Evolutionary conservation across 2,329 filamentous ascomycete species (phyloP).

Genomic region (Dendrostoma leiphaemia): DNA sequence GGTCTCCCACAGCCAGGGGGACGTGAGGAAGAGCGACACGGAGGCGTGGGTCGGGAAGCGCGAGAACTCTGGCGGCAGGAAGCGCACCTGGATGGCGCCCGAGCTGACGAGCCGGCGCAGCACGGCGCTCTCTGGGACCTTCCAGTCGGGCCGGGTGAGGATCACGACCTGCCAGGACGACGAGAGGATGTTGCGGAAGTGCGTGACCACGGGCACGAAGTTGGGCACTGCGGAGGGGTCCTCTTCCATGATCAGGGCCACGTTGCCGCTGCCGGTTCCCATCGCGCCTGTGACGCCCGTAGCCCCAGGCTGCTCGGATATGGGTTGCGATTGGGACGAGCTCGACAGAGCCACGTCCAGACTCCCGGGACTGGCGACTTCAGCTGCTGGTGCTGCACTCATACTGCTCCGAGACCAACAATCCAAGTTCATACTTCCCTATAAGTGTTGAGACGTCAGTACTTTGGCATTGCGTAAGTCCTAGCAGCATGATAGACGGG

Average conservation of each 20-base stretch:
- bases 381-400: no score
- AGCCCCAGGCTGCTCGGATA: no score
- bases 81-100: constrained; percentile 33
- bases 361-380: no score
- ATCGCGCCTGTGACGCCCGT: no score
- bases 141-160: constrained; percentile 5
- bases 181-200: constrained; percentile 8
- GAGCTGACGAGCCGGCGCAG: constrained; percentile 20
- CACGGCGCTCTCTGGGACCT: neutral
- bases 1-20: constrained; percentile 35
- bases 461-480: no score
- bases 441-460: no score
- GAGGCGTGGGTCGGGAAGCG: constrained; percentile 30
- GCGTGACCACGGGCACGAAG: constrained; percentile 5
- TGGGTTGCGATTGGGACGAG: no score
- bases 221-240: constrained; percentile 4
- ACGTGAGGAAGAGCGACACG: constrained; percentile 35
- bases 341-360: no score
- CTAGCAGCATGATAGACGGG: no score
- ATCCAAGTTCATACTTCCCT: no score
- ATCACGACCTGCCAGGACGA: constrained; percentile 7
- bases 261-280: neutral
- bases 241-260: constrained; percentile 10
- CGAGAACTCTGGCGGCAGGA: constrained; percentile 31
- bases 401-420: no score